These are phyloP conservation scores for Ceratocystis eucalypticola DNA, from an alignment of 2,329 filamentous ascomycete species.

Conservation along the genomic window DNA sequence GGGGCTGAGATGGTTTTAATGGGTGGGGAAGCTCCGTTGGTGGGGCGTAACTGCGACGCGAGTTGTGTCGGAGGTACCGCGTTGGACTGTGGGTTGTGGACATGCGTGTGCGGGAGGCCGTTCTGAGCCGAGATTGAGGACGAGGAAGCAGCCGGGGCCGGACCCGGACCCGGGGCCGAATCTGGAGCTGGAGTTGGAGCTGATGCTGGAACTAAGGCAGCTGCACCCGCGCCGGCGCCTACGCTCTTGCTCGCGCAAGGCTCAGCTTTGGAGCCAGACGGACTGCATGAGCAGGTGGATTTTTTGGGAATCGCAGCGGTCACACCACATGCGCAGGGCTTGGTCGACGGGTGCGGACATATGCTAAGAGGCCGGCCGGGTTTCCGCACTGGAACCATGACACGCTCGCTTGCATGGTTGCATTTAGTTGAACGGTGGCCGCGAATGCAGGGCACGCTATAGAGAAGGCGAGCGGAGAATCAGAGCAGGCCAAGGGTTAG, in stretches of 20 bases:
- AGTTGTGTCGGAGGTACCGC: background rate
- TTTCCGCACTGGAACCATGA: constrained; percentile 58
- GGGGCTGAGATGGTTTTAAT: constrained; percentile 18
- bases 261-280: background rate
- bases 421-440: constrained; percentile 66
- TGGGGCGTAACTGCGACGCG: background rate
- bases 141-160: background rate
- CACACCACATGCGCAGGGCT: constrained; percentile 49
- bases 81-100: background rate
- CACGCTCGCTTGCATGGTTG: constrained; percentile 51
- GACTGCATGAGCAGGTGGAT: constrained; percentile 41
- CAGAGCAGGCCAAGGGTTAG: background rate
- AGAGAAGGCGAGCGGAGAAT: background rate
- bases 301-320: constrained; percentile 50
- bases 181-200: background rate
- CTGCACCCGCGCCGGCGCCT: background rate
- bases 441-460: constrained; percentile 59
- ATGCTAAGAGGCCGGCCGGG: constrained; percentile 56
- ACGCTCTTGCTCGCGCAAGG: background rate
- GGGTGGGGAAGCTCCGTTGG: constrained; percentile 22
- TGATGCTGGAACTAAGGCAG: no score
- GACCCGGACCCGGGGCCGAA: background rate
- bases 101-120: background rate
- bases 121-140: background rate
- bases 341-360: constrained; percentile 52